phyloP scores from a whole-genome alignment of 345 rosid species.

The Acer yangbiense region DNA sequence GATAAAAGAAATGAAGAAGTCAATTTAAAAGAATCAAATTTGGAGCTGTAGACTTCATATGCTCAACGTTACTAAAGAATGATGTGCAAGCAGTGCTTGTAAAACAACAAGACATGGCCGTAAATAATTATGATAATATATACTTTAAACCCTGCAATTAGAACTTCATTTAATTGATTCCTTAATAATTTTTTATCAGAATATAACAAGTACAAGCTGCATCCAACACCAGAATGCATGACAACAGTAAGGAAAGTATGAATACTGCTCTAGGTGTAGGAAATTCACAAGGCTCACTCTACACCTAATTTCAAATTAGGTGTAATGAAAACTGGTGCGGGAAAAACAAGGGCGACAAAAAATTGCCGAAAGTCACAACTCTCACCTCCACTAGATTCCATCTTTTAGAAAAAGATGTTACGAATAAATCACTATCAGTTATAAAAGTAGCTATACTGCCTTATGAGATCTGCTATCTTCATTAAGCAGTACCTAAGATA shows the following conservation, averaged over 20 bases:
- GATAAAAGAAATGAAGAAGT: background rate
- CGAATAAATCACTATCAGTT: too few species aligned
- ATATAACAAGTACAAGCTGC: background rate
- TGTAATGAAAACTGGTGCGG: too few species aligned
- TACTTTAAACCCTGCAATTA: background rate
- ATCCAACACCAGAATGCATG: background rate
- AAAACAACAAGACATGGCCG: background rate
- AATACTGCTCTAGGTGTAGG: background rate
- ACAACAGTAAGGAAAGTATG: background rate
- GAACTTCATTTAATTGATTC: background rate
- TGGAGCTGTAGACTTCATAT: background rate
- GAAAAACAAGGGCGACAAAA: too few species aligned
- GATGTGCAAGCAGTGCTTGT: background rate
- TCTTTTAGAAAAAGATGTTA: too few species aligned
- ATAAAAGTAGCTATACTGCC: too few species aligned
- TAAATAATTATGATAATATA: too few species aligned
- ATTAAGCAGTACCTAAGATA: too few species aligned
- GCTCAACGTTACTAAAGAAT: background rate
- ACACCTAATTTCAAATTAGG: too few species aligned
- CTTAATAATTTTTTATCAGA: background rate
- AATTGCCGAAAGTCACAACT: too few species aligned
- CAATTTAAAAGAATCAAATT: background rate
- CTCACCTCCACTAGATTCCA: too few species aligned
- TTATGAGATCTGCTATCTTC: too few species aligned
- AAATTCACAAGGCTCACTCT: background rate